Base-by-base conservation (phyloP, 73 alveolate species). In the Paramecium sonneborni region DNA sequence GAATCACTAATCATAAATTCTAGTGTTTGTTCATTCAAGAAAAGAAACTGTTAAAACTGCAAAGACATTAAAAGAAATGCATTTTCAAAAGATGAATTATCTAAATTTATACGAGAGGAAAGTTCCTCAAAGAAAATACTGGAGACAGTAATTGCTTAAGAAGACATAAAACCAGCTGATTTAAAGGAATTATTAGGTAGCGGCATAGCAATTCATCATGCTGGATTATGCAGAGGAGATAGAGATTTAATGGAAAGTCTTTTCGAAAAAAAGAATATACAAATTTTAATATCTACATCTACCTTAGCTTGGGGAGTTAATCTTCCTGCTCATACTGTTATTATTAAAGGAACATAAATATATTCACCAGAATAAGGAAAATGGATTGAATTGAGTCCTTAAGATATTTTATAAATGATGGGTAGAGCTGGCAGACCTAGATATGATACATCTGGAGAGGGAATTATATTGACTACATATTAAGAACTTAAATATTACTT, bases 21-120 rank as follows among this genome's bases (percentile, higher is more conserved):
- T 99, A 20, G 97, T 99, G 18, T 99, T 99, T 89, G 99, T 98
- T 30, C 99, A 99, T 76, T 96, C 99, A 1, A 94, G 99, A 74
- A 98, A 99, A 86, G 99, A 99, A 88, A 98, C 99, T n/a, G 99
- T 97, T n/a, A 99, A 97, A 93, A 98, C 99, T 6, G 99, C 99
- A 1, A 96, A 94, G 57, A 89, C 93, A 93, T 92, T 97, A 52
- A 95, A 97, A 24, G 92, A 97, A 76, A 93, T 96, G 99, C 99
- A 23, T 92, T 95, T n/a, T 96, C 96, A 9, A 96, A 97, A 86
- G 97, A 97, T 23, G 98, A 98, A 48, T 89, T 93, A 48, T 95
- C 88, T 85, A 94, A 93, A 92, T 97, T 97, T 92, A 93, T 96
- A 43, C 93, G 93, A 55, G 97, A 96, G 15, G 93, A 74, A 92